Evolutionary conservation across 2,329 filamentous ascomycete genomes (phyloP), one percentile per base, ranked within the genome.

Genomic region (Cladosporium sp.): DNA sequence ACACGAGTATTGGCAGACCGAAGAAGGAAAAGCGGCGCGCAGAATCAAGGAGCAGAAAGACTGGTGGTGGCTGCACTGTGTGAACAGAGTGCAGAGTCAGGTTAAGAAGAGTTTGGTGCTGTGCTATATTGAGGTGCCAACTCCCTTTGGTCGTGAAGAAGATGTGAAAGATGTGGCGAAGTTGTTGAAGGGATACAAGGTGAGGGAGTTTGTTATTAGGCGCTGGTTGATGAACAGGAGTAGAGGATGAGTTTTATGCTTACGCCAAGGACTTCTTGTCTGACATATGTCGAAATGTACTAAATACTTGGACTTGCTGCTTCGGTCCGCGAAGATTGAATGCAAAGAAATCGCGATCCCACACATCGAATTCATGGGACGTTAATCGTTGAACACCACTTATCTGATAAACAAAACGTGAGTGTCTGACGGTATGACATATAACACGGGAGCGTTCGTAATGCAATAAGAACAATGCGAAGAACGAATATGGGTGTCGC

Each of bases 41-140:
- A 62, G 81, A 62, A 74, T 78, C 1, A 73, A 80, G 47, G 80
- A 81, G 3, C 81, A 82, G 42, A 70, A 75, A 50, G 77, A 77
- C 50, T 95, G 90, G 90, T 84, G 87, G 67, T 92, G 89, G 89
- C 77, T 97, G 51, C 93, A 97, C 74, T 88, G 90, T 45, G 83
- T 96, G 44, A 95, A 96, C 63, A 84, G 94, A 8, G 92, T 97
- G 15, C 85, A 97, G 65, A 87, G 87, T 1, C 90, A 96, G 66
- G 94, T 96, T 4, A 84, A 88, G 70, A 99, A 99, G 80, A 96
- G 86, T 49, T 73, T 99, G 64, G 86, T 97, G 36, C 72, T 99
- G 32, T 87, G 89, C 39, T 99, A 97, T 69, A 92, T 99, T 12
- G 92, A 97, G 62, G 81, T 99, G 4, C 94, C 94, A 2, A 81